phyloP scores from a whole-genome alignment of 768 basidiomycete species.

The Suillus fuscotomentosus region DNA sequence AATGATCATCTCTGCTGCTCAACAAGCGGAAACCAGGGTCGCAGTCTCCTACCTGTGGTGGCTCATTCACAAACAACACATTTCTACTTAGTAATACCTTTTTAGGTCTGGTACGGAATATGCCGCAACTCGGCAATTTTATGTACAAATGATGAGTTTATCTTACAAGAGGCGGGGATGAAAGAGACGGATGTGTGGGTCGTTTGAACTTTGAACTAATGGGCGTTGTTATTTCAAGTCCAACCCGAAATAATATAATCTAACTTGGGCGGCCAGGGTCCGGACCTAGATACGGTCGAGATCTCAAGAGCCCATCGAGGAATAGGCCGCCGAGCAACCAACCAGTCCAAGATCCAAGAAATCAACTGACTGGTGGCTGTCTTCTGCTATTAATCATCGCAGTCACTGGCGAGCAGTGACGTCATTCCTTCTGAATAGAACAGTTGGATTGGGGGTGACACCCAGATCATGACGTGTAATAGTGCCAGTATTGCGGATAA shows the following conservation, averaged over 20 bases:
- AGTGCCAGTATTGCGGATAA: neutral
- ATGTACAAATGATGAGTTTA: conserved; percentile 18
- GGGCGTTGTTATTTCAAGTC: neutral
- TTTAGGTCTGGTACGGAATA: conserved; percentile 17
- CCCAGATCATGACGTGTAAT: conserved; percentile 1
- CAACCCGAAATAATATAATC: neutral
- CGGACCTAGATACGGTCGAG: neutral
- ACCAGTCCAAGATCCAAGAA: neutral
- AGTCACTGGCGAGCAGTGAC: neutral
- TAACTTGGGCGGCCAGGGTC: neutral
- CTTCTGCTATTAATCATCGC: neutral
- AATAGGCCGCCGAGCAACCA: conserved; percentile 2
- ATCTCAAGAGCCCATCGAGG: neutral
- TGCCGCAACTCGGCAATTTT: conserved; percentile 31
- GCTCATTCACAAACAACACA: conserved; percentile 14
- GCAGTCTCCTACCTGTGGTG: conserved; percentile 6
- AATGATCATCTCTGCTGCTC: conserved; percentile 9
- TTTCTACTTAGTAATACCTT: conserved; percentile 20
- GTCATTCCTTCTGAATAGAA: neutral
- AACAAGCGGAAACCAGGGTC: conserved; percentile 5
- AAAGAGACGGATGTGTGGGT: neutral
- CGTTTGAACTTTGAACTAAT: conserved; percentile 2
- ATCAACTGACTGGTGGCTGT: neutral
- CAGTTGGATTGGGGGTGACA: neutral
- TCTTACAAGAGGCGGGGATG: conserved; percentile 13